phyloP scores from a whole-genome alignment of 2,329 filamentous ascomycete species.

The Venturia asperata region DNA sequence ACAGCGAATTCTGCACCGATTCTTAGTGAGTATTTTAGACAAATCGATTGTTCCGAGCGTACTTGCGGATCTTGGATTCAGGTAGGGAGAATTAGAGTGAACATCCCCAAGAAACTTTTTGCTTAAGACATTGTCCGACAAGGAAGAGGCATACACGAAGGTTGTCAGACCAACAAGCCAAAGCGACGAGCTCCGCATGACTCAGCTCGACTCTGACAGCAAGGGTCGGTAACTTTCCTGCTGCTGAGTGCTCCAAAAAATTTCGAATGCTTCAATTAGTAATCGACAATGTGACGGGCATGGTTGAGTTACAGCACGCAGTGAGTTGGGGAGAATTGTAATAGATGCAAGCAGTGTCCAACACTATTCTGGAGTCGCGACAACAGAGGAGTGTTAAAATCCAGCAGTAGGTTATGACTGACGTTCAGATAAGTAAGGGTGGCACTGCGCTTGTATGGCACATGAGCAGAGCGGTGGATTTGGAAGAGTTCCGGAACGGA shows the following conservation, averaged over 20 bases:
- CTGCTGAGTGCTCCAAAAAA: too few species aligned
- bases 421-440: too few species aligned
- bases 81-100: neutral
- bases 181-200: neutral
- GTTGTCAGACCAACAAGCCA: neutral
- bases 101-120: neutral
- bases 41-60: neutral
- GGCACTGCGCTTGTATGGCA: too few species aligned
- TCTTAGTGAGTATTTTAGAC: neutral
- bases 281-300: too few species aligned
- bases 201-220: neutral
- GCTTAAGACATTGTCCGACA: neutral
- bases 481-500: neutral
- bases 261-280: too few species aligned
- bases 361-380: too few species aligned
- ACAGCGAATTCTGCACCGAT: constrained; percentile 29
- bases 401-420: too few species aligned
- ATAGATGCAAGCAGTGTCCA: too few species aligned
- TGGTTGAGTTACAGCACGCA: too few species aligned
- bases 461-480: neutral
- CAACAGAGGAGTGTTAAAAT: too few species aligned
- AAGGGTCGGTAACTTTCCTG: neutral
- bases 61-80: neutral
- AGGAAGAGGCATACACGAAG: neutral
- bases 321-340: too few species aligned